Conservation (phyloP, 2,329 filamentous ascomycete species). For the Tolypocladium pustulatum region DNA sequence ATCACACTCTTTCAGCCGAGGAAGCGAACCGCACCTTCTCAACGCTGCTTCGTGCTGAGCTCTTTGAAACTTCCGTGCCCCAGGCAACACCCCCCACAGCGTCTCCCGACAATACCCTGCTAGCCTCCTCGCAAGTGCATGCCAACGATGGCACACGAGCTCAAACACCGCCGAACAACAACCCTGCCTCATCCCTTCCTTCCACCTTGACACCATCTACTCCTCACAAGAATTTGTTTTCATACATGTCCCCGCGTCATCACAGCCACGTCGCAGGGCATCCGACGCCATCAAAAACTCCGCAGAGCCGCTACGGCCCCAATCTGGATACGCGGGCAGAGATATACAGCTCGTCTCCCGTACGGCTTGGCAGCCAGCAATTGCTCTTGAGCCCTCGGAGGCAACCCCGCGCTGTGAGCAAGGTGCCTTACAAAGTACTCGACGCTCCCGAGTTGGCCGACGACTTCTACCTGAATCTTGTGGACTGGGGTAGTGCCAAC, state of each 20-base stretch:
- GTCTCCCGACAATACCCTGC: slow-evolving; percentile 46
- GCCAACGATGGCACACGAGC: slow-evolving; percentile 59
- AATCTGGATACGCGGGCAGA: slow-evolving; percentile 87
- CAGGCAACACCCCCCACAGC: slow-evolving; percentile 59
- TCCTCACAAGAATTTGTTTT: slow-evolving; percentile 94
- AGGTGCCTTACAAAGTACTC: slow-evolving; percentile 94
- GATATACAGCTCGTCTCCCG: slow-evolving; percentile 89
- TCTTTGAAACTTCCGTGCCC: slow-evolving; percentile 85
- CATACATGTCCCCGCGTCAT: slow-evolving; percentile 70
- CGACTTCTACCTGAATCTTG: slow-evolving; percentile 94
- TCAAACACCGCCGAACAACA: slow-evolving; percentile 67
- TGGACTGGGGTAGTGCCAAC: slow-evolving; percentile 96
- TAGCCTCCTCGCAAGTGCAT: slow-evolving; percentile 40
- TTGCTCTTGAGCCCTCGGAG: slow-evolving; percentile 87
- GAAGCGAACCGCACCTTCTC: slow-evolving; percentile 94
- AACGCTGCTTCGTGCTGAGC: slow-evolving; percentile 73
- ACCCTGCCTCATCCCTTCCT: slow-evolving; percentile 51
- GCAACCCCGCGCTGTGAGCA: slow-evolving; percentile 81
- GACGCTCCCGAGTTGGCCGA: slow-evolving; percentile 94
- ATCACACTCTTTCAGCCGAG: slow-evolving; percentile 46
- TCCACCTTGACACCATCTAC: slow-evolving; percentile 81
- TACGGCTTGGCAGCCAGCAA: slow-evolving; percentile 84
- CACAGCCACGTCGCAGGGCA: slow-evolving; percentile 65
- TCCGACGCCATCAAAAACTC: slow-evolving; percentile 79
- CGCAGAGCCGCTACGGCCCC: slow-evolving; percentile 75